Percentiles rank a stretch among this genome's conserved stretches.
Conservation (phyloP, 169 alveolate genomes). For the Babesia bovis region DNA sequence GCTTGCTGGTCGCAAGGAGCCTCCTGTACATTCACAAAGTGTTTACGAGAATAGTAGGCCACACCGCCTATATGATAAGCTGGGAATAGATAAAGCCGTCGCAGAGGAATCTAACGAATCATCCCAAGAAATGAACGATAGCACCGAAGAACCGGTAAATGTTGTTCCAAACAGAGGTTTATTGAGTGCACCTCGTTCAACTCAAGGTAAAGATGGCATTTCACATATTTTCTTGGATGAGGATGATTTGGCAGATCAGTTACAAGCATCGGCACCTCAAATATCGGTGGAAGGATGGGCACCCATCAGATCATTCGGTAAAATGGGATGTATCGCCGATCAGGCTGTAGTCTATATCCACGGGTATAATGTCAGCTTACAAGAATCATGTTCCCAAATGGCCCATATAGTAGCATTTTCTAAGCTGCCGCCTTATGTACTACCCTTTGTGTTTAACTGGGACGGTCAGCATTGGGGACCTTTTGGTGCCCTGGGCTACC, state of each 20-base stretch:
- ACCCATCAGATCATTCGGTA: slow-evolving; percentile 70
- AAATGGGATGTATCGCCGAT: slow-evolving; percentile 72
- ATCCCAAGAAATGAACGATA: not conserved
- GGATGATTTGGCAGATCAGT: slow-evolving; percentile 78
- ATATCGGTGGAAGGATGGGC: slow-evolving; percentile 75
- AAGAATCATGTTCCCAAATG: slow-evolving; percentile 80
- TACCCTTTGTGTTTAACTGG: slow-evolving; percentile 84
- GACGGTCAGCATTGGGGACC: slow-evolving; percentile 78
- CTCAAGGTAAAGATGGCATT: slow-evolving; percentile 42
- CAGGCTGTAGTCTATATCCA: slow-evolving; percentile 85
- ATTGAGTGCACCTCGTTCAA: slow-evolving; percentile 12
- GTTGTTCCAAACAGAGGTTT: not conserved
- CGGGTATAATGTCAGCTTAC: slow-evolving; percentile 84
- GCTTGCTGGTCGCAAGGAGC: slow-evolving; percentile 1
- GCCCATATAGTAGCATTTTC: slow-evolving; percentile 81
- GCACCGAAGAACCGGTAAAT: not conserved
- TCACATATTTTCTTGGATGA: slow-evolving; percentile 76
- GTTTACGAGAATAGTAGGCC: not conserved
- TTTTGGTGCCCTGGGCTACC: slow-evolving; percentile 75
- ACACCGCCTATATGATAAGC: not conserved
- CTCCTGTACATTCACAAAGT: not conserved
- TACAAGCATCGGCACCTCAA: slow-evolving; percentile 59
- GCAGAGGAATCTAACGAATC: not conserved
- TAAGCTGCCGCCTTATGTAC: slow-evolving; percentile 76
- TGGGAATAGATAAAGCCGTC: not conserved